Base-by-base conservation (phyloP, 1,284 basidiomycete species). In the Meripilus lineatus region DNA sequence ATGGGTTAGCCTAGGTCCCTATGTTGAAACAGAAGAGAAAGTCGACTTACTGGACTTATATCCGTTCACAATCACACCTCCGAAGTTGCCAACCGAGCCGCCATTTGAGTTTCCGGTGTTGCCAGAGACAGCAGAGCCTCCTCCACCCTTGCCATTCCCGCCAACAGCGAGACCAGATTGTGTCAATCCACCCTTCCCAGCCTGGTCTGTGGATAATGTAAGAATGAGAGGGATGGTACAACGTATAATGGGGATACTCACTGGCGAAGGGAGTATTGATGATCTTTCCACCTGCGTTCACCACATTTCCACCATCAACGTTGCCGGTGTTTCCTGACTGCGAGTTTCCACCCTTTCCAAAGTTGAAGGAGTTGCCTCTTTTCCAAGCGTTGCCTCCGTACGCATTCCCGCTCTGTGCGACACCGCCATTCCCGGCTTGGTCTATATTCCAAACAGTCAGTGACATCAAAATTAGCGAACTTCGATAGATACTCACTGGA, bases 81-180 rank as follows among this genome's bases (percentile, higher is more conserved):
- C 40, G 28, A 8, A 5, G 44, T 45, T 45, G 38, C 15, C 23
- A 3, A 47, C 45, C 11, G 20, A n/a, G 20, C 45, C 45, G 17
- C 45, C 45, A 20, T 38, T 36, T 18, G 45, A 40, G 25, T 47
- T 33, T 14, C 45, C 45, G 10, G 45, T 33, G 30, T 38, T 38
- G 5, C 45, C 45, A n/a, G n/a, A n/a, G n/a, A n/a, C n/a, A n/a
- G n/a, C n/a, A n/a, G n/a, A n/a, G n/a, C n/a, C n/a, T n/a, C 45
- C 46, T 8, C 46, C 40, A 7, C 33, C 33, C 6, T 8, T 7
- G 20, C 37, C 38, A 18, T 17, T 28, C 11, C 38, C 38, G 4
- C 22, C 38, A 13, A 26, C 14, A 18, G 38, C 38, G 17, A 11
- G 25, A 11, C 44, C 44, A 17, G 38, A 32, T 28, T 41, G 33